A percentile compares a stretch with the other conserved stretches of the same genome.
Conservation (phyloP, 1,284 basidiomycete genomes). For the Termitomyces sp. region DNA sequence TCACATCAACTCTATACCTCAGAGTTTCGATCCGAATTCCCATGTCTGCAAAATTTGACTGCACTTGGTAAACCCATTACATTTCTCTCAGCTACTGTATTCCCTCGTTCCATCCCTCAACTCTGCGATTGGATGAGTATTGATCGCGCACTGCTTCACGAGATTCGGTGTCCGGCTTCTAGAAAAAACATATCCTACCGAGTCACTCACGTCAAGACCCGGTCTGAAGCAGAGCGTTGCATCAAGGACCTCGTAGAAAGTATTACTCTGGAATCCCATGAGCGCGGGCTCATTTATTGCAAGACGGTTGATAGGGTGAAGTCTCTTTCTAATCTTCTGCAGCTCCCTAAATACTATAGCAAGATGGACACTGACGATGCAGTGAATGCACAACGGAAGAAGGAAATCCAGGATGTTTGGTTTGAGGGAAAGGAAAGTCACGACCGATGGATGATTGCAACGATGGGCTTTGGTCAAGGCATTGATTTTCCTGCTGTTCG, state of each 20-base stretch:
- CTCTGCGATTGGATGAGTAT: constrained; percentile 2
- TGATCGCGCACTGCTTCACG: not conserved
- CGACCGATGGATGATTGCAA: not conserved
- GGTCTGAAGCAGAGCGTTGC: not conserved
- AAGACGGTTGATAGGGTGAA: not conserved
- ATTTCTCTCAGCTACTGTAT: not conserved
- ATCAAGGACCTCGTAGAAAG: not conserved
- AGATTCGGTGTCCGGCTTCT: not conserved
- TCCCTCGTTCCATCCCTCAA: not conserved
- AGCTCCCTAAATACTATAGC: not conserved
- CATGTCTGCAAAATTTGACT: not conserved
- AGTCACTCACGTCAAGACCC: not conserved
- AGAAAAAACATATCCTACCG: not conserved
- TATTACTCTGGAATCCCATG: not conserved
- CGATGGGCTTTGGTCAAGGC: not conserved
- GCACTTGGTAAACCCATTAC: not conserved
- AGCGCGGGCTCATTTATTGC: not conserved
- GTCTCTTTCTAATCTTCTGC: not conserved
- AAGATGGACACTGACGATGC: not conserved
- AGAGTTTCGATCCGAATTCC: not conserved
- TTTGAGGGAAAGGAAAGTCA: too few relatives aligned
- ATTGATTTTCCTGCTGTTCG: not conserved
- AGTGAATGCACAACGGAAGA: not conserved
- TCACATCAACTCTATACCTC: not conserved
- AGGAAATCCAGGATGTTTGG: not conserved